Percentiles rank a stretch among this genome's conserved stretches.
phyloP scores from a whole-genome alignment of 805 yeast genomes.

The Hanseniaspora clermontiae region DNA sequence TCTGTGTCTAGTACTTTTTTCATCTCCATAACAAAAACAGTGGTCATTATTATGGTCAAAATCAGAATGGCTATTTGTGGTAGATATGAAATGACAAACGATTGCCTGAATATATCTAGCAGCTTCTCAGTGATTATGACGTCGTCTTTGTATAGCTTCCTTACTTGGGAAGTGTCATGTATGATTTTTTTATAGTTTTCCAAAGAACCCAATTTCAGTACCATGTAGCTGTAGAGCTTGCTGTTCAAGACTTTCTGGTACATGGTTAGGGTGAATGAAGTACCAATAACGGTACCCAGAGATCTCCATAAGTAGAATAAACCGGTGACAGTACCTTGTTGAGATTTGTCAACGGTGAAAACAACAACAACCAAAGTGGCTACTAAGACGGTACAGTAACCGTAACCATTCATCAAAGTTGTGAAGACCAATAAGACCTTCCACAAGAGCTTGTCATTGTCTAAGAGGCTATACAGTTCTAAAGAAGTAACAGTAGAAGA shows the following conservation, averaged over 20 bases:
- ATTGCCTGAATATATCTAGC: conserved; percentile 19
- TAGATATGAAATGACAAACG: conserved; percentile 23
- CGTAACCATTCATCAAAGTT: conserved; percentile 33
- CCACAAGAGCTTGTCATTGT: conserved; percentile 19
- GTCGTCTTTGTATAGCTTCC: conserved; percentile 17
- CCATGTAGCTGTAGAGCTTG: conserved; percentile 27
- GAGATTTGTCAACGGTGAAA: conserved; percentile 33
- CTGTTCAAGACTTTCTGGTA: conserved; percentile 27
- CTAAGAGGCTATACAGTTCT: conserved; percentile 3
- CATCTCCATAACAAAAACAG: conserved; percentile 2
- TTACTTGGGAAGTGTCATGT: conserved; percentile 24
- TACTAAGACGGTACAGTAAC: conserved; percentile 42
- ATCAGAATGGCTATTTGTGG: conserved; percentile 22
- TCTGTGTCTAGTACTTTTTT: not conserved
- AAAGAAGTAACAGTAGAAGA: conserved; percentile 3
- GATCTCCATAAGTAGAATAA: conserved; percentile 40
- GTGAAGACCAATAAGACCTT: conserved; percentile 23
- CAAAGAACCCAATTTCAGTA: conserved; percentile 17
- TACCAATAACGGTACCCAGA: conserved; percentile 36
- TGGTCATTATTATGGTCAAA: conserved; percentile 18
- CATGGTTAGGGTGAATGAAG: conserved; percentile 31
- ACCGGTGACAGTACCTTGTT: conserved; percentile 39
- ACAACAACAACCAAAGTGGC: conserved; percentile 46
- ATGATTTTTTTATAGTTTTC: conserved; percentile 20
- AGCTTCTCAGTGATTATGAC: conserved; percentile 14